Evolutionary conservation across 306 rosid species (phyloP).

Genomic region (Rubus parviflorus): DNA sequence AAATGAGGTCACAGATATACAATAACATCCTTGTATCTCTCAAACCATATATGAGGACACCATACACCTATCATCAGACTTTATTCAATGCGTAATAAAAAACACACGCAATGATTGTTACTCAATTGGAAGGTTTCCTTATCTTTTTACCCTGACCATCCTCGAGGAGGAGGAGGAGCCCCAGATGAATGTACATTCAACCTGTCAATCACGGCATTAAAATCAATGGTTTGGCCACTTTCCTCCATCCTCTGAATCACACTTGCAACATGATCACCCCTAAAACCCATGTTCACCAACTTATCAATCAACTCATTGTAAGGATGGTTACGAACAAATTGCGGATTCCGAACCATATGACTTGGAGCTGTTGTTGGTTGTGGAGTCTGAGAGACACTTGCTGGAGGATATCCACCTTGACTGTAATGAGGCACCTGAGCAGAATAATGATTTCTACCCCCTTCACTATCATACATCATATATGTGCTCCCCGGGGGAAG

Average conservation of each 20-base stretch:
- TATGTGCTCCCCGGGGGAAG: conserved; percentile 71
- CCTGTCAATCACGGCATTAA: conserved; percentile 86
- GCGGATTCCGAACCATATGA: conserved; percentile 62
- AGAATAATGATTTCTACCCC: conserved; percentile 60
- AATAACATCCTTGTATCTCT: conserved; percentile 16
- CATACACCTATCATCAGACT: conserved; percentile 42
- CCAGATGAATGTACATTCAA: conserved; percentile 69
- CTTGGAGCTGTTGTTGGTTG: conserved; percentile 39
- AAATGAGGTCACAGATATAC: conserved; percentile 24
- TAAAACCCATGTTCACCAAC: conserved; percentile 78
- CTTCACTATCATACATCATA: conserved; percentile 82
- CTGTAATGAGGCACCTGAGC: conserved; percentile 62
- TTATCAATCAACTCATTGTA: conserved; percentile 83
- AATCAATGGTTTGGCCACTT: conserved; percentile 80
- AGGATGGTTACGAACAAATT: conserved; percentile 67
- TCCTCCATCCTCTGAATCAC: conserved; percentile 98
- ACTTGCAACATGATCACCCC: conserved; percentile 69
- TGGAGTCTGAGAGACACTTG: conserved; percentile 65
- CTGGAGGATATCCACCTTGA: conserved; percentile 72
- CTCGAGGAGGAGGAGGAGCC: conserved; percentile 68
- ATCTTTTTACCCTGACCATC: conserved; percentile 63
- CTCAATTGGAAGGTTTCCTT: conserved; percentile 16
- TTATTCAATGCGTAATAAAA: conserved; percentile 89
- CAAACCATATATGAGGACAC: conserved; percentile 38
- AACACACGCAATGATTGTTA: conserved; percentile 71